Evolutionary conservation across 257 asterid species (phyloP).

Genomic region (Salvia rosmarinus): DNA sequence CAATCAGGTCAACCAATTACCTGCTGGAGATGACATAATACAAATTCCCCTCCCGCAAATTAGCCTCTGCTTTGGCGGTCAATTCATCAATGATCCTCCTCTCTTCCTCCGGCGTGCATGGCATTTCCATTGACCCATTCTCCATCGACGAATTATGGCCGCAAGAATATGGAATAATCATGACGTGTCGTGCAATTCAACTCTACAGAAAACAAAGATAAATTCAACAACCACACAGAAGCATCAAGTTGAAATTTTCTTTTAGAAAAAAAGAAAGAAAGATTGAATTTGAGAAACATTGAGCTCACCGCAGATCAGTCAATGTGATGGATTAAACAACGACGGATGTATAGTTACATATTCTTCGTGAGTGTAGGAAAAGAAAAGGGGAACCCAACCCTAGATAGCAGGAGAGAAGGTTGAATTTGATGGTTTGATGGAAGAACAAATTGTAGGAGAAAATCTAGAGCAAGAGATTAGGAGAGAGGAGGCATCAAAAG

Average conservation of each 20-base stretch:
- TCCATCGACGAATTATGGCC: constrained; percentile 63
- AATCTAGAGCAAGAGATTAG: constrained; percentile 27
- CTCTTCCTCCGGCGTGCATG: constrained; percentile 89
- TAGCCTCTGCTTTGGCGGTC: constrained; percentile 66
- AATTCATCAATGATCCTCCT: constrained; percentile 66
- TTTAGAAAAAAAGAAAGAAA: neutral
- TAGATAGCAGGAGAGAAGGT: constrained; percentile 23
- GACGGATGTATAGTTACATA: neutral
- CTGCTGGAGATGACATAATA: constrained; percentile 72
- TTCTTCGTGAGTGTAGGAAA: neutral
- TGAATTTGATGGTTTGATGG: constrained; percentile 4
- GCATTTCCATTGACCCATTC: constrained; percentile 80
- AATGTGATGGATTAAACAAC: constrained; percentile 7
- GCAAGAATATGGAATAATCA: constrained; percentile 90
- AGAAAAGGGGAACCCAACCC: constrained; percentile 20
- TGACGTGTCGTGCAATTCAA: constrained; percentile 44
- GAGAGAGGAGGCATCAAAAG: neutral
- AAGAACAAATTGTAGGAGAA: constrained; percentile 30
- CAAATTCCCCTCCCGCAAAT: constrained; percentile 69
- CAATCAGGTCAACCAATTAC: constrained; percentile 37
- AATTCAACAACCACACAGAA: neutral
- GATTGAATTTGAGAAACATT: neutral
- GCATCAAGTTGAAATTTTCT: neutral
- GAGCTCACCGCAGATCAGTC: constrained; percentile 42
- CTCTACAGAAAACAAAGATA: constrained; percentile 12